Evolutionary conservation across 768 basidiomycete genomes (phyloP), one percentile per base, ranked within the genome.

Genomic region (Calocera cornea): DNA sequence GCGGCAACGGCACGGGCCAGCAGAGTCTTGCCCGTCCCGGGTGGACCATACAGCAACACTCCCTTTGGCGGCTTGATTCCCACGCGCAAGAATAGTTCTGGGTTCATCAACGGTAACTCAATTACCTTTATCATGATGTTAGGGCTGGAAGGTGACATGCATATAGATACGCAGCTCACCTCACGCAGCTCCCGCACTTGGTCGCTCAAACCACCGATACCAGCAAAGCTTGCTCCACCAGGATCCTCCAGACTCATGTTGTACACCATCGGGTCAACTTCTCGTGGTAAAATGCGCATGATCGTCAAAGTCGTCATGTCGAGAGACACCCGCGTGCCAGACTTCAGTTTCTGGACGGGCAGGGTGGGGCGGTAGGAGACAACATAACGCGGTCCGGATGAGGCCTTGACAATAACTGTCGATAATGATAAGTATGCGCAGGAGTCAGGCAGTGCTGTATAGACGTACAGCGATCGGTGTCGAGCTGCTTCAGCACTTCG

Each of bases 271-370:
- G 97, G 97, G 75, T 99, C 97, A 7, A 99, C 92, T 76, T 99
- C 97, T 70, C 97, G 85, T 2, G 97, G 97, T 22, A 99, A 81
- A 65, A 98, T 95, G 40, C 97, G 90, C 94, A 99, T 98, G 74
- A 99, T 92, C 5, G 97, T 99, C 34, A 98, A 81, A 1, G 97
- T 98, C 2, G 97, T 99, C 97, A 99, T 98, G 77, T 99, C 97
- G 34, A 99, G 85, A 66, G 94, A 95, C 67, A 99, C 97, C 70
- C 97, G 90, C 2, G 92, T 92, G 64, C 93, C 93, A 2, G 90
- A 78, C 78, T 98, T 97, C 68, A 99, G 87, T 78, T 98, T 92
- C 33, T 85, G 82, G 54, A 87, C 87, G n/a, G 94, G 92, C 54
- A 98, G 83, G 14, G 94, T 86, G 8, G 93, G 94, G 49, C 97